Conservation (phyloP, 2,329 filamentous ascomycete species). For the Fusarium compactum region DNA sequence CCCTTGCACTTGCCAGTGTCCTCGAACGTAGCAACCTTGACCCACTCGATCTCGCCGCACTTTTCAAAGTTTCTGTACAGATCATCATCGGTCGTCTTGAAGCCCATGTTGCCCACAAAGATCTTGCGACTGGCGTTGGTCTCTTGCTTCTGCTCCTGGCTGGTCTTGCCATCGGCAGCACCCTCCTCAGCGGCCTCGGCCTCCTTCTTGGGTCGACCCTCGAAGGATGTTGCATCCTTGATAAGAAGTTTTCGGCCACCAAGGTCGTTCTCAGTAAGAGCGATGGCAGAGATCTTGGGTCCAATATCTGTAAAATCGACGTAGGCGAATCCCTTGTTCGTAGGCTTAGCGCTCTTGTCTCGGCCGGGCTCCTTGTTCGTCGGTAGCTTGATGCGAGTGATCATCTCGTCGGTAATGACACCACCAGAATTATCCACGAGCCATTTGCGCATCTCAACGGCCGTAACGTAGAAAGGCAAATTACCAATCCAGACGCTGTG, state of each 20-base stretch:
- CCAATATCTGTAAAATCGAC: slow-evolving; percentile 83
- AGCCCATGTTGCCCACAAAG: slow-evolving; percentile 91
- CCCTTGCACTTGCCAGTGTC: slow-evolving; percentile 98
- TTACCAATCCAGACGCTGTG: slow-evolving; percentile 98
- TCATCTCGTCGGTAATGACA: slow-evolving; percentile 73
- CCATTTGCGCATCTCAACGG: slow-evolving; percentile 81
- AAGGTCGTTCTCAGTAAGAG: slow-evolving; percentile 85
- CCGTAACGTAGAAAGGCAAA: slow-evolving; percentile 83
- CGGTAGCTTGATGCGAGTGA: slow-evolving; percentile 88
- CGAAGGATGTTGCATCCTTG: slow-evolving; percentile 91
- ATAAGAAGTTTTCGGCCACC: slow-evolving; percentile 85
- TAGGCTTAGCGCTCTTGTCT: slow-evolving; percentile 50
- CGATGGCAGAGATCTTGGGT: slow-evolving; percentile 82
- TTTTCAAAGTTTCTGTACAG: slow-evolving; percentile 83
- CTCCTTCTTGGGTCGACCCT: slow-evolving; percentile 83
- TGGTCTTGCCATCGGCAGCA: slow-evolving; percentile 50
- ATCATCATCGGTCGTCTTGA: slow-evolving; percentile 84
- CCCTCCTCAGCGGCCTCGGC: slow-evolving; percentile 50
- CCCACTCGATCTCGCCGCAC: slow-evolving; percentile 84
- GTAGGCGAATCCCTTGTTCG: slow-evolving; percentile 97
- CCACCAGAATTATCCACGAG: slow-evolving; percentile 78
- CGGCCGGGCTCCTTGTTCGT: slow-evolving; percentile 64
- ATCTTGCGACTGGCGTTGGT: slow-evolving; percentile 81
- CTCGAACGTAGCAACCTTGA: slow-evolving; percentile 94
- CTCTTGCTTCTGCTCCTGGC: slow-evolving; percentile 53